Evolutionary conservation across 495 filamentous ascomycete species (phyloP).

Genomic region (Cercophora samala): DNA sequence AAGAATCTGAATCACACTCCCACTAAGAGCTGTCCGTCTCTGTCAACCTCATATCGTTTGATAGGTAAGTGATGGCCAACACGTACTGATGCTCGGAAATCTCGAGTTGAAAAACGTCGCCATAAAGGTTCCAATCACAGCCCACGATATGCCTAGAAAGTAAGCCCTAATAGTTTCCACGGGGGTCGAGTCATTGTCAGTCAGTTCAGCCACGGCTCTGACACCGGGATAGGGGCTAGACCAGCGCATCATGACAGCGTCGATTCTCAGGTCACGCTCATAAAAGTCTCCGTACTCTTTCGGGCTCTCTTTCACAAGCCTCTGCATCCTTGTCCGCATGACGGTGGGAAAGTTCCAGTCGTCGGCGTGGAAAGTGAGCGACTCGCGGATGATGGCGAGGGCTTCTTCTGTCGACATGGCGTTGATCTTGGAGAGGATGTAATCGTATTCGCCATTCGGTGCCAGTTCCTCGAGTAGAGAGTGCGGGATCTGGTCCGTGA

Average conservation of each 20-base stretch:
- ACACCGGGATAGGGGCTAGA: conserved; percentile 48
- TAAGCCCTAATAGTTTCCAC: conserved; percentile 41
- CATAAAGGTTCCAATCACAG: conserved; percentile 38
- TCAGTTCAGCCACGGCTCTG: conserved; percentile 39
- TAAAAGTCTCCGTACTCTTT: conserved; percentile 38
- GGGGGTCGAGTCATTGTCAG: conserved; percentile 34
- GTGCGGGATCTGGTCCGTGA: conserved; percentile 36
- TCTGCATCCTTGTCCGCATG: conserved; percentile 35
- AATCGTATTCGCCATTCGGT: conserved; percentile 38
- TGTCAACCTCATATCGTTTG: background rate
- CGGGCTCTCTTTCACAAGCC: conserved; percentile 27
- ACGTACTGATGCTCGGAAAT: conserved; percentile 36
- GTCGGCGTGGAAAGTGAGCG: conserved; percentile 33
- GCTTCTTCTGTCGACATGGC: conserved; percentile 39
- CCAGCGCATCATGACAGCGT: conserved; percentile 39
- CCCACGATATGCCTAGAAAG: conserved; percentile 41
- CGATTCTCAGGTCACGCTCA: conserved; percentile 38
- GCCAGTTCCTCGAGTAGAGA: conserved; percentile 37
- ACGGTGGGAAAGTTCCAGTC: conserved; percentile 41
- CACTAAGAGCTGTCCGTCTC: conserved; percentile 26
- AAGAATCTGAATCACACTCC: conserved; percentile 41
- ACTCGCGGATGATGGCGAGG: conserved; percentile 32
- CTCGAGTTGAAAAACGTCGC: conserved; percentile 42
- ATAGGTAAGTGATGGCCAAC: background rate
- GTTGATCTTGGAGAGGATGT: conserved; percentile 39